Evolutionary conservation across 2,329 filamentous ascomycete genomes (phyloP), one percentile per base, ranked within the genome.

Genomic region (Aspergillus sp.): DNA sequence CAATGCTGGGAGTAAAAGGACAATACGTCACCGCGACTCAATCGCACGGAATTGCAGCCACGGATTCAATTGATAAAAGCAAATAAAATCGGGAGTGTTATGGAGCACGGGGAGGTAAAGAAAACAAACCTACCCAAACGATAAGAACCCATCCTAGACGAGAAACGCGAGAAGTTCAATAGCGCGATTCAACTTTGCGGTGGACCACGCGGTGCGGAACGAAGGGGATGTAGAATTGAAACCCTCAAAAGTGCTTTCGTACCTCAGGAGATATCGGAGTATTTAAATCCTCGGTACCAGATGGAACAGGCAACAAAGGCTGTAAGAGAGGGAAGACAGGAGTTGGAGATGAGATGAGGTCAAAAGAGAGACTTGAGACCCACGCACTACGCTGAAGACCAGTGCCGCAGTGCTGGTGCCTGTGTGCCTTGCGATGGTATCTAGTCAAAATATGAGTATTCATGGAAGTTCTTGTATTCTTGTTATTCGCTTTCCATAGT

Each of bases 351-450:
- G 25, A 30, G 25, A 10, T 30, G 25, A 30, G 47, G 47, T 6
- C 27, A 22, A 19, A 43, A 15, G 25, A 39, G 30, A 30, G 25
- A 27, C 17, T 9, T 4, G 25, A 44, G 39, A 41, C 43, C 49
- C 52, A 56, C 53, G 56, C 56, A 56, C 52, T 46, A 32, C 56
- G 51, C 49, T 50, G 53, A 54, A 51, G 56, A 60, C 56, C 57
- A 60, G 47, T 46, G 32, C 52, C 53, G 54, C 58, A 57, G 46
- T 41, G 46, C 42, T 45, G 35, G 25, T 30, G 25, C 25, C 25
- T 30, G 25, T 30, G 9, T 30, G 25, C 25, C 25, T 30, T 30
- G 25, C 25, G 10, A 30, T 30, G 9, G 10, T 30, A 30, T 30
- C 25, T 30, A 30, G 25, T 30, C 10, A 4, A 12, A 10, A 10